Conservation (phyloP, 208 protist species). For the Acanthamoeba rhysodes region DNA sequence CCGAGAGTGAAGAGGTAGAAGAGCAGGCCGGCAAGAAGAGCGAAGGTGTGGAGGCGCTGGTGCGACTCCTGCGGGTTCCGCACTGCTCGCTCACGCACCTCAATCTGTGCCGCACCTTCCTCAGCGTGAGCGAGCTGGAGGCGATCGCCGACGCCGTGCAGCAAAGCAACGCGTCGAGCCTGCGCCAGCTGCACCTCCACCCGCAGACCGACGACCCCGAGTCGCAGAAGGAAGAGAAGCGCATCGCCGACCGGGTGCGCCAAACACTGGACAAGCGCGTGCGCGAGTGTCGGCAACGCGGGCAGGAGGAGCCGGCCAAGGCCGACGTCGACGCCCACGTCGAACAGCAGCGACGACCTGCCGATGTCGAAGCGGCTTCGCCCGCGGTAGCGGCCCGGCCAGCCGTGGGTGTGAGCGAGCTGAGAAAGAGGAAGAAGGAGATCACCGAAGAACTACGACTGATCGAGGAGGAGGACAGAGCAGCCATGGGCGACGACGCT, state of each 20-base stretch:
- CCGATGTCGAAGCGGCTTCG: background rate
- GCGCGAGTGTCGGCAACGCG: background rate
- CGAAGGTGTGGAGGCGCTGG: background rate
- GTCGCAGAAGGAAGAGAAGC: background rate
- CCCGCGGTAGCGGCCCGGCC: background rate
- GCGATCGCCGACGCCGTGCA: background rate
- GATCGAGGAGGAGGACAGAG: background rate
- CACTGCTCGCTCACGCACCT: constrained; percentile 49
- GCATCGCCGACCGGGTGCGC: background rate
- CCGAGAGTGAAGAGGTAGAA: background rate
- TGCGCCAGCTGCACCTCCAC: constrained; percentile 25
- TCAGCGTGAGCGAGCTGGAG: background rate
- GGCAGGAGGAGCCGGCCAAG: background rate
- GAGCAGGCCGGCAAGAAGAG: background rate
- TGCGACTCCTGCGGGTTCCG: background rate
- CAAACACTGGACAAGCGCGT: background rate
- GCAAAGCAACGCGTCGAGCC: background rate
- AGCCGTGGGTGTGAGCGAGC: background rate
- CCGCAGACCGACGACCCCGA: background rate
- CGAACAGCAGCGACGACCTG: background rate
- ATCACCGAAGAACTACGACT: background rate
- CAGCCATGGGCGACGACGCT: background rate
- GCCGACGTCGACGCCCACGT: too few species aligned
- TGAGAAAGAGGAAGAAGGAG: constrained; percentile 19
- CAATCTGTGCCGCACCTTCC: constrained; percentile 47